Percentiles rank a stretch among this genome's conserved stretches.
Conservation (phyloP, 805 yeast genomes). For the Schwanniomyces occidentalis region DNA sequence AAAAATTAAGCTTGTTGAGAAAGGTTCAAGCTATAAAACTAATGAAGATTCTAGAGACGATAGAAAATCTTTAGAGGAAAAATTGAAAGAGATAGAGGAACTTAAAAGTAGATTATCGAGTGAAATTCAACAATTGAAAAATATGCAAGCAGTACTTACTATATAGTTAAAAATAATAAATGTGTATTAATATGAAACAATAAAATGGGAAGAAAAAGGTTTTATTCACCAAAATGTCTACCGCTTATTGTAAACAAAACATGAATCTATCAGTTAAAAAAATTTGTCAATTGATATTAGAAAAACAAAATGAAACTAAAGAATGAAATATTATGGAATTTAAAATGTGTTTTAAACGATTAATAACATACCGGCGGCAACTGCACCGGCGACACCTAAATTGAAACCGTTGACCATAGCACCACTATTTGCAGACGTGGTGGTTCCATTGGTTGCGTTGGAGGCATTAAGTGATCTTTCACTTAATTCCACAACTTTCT, state of each 20-base stretch:
- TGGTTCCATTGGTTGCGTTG: constrained; percentile 19
- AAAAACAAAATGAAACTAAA: constrained; percentile 2
- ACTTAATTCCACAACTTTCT: not conserved
- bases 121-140: constrained; percentile 10
- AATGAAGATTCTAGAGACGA: not conserved
- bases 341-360: constrained; percentile 29
- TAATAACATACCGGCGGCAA: constrained; percentile 52
- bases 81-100: constrained; percentile 14
- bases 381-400: constrained; percentile 41
- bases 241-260: too few species aligned
- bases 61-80: constrained; percentile 4
- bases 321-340: not conserved
- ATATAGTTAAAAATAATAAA: too few species aligned
- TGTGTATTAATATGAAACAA: too few species aligned
- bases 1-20: constrained; percentile 6
- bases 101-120: constrained; percentile 11
- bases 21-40: not conserved
- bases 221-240: too few species aligned
- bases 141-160: constrained; percentile 2
- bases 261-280: too few species aligned
- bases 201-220: too few species aligned
- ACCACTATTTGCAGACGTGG: constrained; percentile 25
- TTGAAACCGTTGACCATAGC: constrained; percentile 21
- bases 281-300: too few species aligned
- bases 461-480: constrained; percentile 7